A percentile compares a stretch with the other conserved stretches of the same genome.
These are phyloP conservation scores for Isatis lusitanica DNA, from an alignment of 441 rosid species.

Conservation along the genomic window DNA sequence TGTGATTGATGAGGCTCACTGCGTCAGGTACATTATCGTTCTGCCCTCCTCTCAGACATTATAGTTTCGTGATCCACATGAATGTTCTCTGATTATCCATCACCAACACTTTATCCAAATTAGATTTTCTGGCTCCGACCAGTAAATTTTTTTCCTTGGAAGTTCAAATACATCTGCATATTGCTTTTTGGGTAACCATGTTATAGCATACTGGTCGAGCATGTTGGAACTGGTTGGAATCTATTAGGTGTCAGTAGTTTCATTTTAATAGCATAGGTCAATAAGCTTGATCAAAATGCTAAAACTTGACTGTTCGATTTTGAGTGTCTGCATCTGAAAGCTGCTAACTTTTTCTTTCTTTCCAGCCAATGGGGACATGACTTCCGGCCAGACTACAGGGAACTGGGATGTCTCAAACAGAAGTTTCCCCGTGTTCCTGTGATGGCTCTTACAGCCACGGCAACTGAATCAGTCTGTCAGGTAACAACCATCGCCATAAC, in stretches of 20 bases:
- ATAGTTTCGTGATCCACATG: not conserved
- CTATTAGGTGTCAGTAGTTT: not conserved
- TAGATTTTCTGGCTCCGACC: not conserved
- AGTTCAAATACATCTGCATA: not conserved
- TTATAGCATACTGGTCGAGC: not conserved
- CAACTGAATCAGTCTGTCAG: slow-evolving; percentile 81
- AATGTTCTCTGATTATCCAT: not conserved
- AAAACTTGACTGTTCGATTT: not conserved
- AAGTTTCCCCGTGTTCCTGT: slow-evolving; percentile 74
- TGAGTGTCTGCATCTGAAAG: not conserved
- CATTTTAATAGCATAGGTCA: not conserved
- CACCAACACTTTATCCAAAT: not conserved
- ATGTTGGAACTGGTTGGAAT: not conserved
- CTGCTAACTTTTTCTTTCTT: slow-evolving; percentile 21
- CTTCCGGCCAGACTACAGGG: slow-evolving; percentile 92
- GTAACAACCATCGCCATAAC: slow-evolving; percentile 37
- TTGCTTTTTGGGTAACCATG: not conserved
- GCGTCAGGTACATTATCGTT: slow-evolving; percentile 66
- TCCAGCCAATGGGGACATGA: slow-evolving; percentile 98
- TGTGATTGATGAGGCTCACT: slow-evolving; percentile 93
- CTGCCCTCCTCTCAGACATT: not conserved
- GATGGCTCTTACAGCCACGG: slow-evolving; percentile 93
- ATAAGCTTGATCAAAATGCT: not conserved
- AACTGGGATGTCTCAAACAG: slow-evolving; percentile 82
- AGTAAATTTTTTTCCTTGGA: not conserved